phyloP scores from a whole-genome alignment of 805 yeast species.

The Yamadazyma philogaea region DNA sequence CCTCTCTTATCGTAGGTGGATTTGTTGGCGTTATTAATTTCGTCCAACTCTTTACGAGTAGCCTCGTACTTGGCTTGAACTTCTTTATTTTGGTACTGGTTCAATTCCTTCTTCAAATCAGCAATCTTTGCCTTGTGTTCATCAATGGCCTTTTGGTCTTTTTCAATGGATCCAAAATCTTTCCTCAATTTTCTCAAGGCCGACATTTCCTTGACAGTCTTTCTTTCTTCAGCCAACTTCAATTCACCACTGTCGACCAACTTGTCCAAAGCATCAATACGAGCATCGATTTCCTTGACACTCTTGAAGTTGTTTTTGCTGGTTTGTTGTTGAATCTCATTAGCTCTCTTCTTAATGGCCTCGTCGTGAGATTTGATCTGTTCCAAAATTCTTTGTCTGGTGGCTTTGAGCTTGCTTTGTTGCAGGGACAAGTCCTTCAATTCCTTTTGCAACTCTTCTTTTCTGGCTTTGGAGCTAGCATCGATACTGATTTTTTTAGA shows the following conservation, averaged over 20 bases:
- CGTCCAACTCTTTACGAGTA: conserved; percentile 67
- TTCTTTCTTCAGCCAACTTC: conserved; percentile 88
- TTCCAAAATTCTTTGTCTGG: conserved; percentile 54
- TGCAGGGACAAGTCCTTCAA: conserved; percentile 43
- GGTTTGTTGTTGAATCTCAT: conserved; percentile 69
- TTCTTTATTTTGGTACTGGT: conserved; percentile 58
- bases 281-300: conserved; percentile 65
- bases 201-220: conserved; percentile 79
- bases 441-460: conserved; percentile 31
- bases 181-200: conserved; percentile 75
- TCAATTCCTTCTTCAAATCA: conserved; percentile 67
- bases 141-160: conserved; percentile 76
- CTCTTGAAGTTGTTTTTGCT: conserved; percentile 68
- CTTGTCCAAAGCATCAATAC: conserved; percentile 64
- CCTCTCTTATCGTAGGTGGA: conserved; percentile 64
- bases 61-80: conserved; percentile 65
- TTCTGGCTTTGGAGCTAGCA: conserved; percentile 28
- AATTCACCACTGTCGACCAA: conserved; percentile 74
- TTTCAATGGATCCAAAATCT: conserved; percentile 70
- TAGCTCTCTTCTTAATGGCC: conserved; percentile 67
- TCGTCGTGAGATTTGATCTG: conserved; percentile 71
- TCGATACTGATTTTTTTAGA: conserved; percentile 43
- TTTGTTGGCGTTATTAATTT: conserved; percentile 58
- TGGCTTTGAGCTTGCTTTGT: conserved; percentile 48
- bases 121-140: conserved; percentile 71